Base-by-base conservation (phyloP, 805 yeast genomes). In the Kurtzmaniella cleridarum region DNA sequence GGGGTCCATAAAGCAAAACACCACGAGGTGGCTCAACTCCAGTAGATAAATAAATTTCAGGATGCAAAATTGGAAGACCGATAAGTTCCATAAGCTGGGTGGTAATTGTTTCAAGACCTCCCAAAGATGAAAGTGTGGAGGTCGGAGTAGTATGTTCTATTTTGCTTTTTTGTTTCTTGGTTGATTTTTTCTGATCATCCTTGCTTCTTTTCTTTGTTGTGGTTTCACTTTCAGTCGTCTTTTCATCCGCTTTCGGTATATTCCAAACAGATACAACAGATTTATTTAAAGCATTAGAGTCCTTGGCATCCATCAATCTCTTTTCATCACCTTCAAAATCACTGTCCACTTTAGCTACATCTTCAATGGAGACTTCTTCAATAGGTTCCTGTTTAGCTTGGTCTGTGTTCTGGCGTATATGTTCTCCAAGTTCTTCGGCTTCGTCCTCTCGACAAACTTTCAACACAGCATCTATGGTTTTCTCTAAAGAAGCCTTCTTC, bases 11-110 rank as follows among this genome's bases (percentile, higher is more conserved):
- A n/a, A 93, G 62, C 24, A 93, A 59, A 1, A 93, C 85, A 32
- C 98, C 98, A 18, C 96, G 72, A 14, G 98, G 95, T 13, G 97
- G 97, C 48, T 88, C 95, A 11, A 90, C 90, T 18, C 98, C 98
- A 0, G 95, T 83, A 6, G 90, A 73, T 17, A 68, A 47, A 55
- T 87, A 93, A 2, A 93, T 85, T 59, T 93, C 98, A 0, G 98
- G 97, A 53, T 93, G 98, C 15, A 85, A 62, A 26, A 93, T 81
- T 1, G 98, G 98, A 66, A 91, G 70, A 1, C 95, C 96, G 1
- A 93, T 84, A 29, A 89, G 69, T 59, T 93, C 98, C 82, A 86
- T 79, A 15, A 93, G 68, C 57, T 90, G 93, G 3, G 86, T 75
- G 17, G 90, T 79, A n/a, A 90, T 80, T 40, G 75, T 79, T 46